These are phyloP conservation scores for Lactarius tabidus DNA, from an alignment of 768 basidiomycete genomes.

Conservation along the genomic window DNA sequence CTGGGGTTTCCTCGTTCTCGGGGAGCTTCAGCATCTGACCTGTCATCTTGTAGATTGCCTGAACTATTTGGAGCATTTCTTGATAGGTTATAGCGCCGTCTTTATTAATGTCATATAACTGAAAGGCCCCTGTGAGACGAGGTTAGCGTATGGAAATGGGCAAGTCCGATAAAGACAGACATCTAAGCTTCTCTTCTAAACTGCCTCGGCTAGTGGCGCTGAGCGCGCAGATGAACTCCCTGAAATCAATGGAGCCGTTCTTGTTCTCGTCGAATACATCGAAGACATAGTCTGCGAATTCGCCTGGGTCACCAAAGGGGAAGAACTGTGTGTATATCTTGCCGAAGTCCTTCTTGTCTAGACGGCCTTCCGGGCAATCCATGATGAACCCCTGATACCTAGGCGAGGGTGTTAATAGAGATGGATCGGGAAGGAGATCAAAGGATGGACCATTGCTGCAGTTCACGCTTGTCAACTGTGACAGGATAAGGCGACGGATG, in stretches of 20 bases:
- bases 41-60: conserved; percentile 99
- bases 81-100: conserved; percentile 98
- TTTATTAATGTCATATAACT: conserved; percentile 97
- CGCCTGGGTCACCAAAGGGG: conserved; percentile 95
- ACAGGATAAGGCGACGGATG: conserved; percentile 6
- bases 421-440: conserved; percentile 13
- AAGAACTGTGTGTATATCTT: conserved; percentile 99
- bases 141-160: background rate
- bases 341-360: conserved; percentile 93
- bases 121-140: conserved; percentile 84
- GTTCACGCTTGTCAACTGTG: conserved; percentile 91
- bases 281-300: conserved; percentile 98
- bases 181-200: conserved; percentile 97
- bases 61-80: conserved; percentile 98
- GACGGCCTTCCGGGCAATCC: conserved; percentile 95
- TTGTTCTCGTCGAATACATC: conserved; percentile 95
- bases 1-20: conserved; percentile 98
- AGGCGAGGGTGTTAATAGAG: conserved; percentile 17
- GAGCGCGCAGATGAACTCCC: conserved; percentile 97
- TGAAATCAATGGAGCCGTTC: conserved; percentile 98
- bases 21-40: conserved; percentile 99
- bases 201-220: conserved; percentile 91
- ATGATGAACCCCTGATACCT: conserved; percentile 99
- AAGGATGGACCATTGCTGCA: conserved; percentile 78
- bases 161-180: conserved; percentile 45